Evolutionary conservation across 2,329 filamentous ascomycete genomes (phyloP), one percentile per base, ranked within the genome.

Genomic region (Nigrospora oryzae): DNA sequence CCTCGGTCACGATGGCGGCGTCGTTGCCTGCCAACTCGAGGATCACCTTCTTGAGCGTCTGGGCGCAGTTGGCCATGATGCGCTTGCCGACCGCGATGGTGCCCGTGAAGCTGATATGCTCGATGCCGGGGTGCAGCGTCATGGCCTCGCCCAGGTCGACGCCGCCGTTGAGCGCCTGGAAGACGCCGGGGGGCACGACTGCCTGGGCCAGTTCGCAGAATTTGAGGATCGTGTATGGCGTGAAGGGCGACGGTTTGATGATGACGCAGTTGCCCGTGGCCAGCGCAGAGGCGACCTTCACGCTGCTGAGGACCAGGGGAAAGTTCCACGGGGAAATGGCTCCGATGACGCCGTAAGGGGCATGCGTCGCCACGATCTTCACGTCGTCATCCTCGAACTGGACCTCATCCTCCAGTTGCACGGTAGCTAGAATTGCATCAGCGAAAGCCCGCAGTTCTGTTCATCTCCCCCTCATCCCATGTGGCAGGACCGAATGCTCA

Each of bases 311-410:
- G 45, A 70, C 63, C 28, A 73, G 51, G 2, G 70, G 70, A 51
- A 71, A 81, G 56, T 82, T 82, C 78, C 79, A 82, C 1, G 77
- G 77, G 19, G 74, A 73, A 51, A 81, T 81, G 46, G 71, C 78
- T 12, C 66, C 74, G 2, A 69, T 64, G 5, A 75, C 65, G 32
- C 74, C 74, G 35, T 76, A 62, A 0, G 74, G 73, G 16, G 59
- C 58, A 51, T 70, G 68, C 3, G 64, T 69, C 3, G 63, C 64
- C 15, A 70, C 56, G 51, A 74, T 61, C 28, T 58, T 61, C 38
- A 63, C 52, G 12, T 60, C 63, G 12, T 68, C 66, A 41, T 68
- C 68, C 34, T 77, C 73, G 49, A 68, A 65, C 44, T 75, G 59
- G 46, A 73, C 52, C 36, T 72, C 68, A 44, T 72, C 68, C 37